Conservation (phyloP, 2,329 filamentous ascomycete species). For the Fusarium redolens region DNA sequence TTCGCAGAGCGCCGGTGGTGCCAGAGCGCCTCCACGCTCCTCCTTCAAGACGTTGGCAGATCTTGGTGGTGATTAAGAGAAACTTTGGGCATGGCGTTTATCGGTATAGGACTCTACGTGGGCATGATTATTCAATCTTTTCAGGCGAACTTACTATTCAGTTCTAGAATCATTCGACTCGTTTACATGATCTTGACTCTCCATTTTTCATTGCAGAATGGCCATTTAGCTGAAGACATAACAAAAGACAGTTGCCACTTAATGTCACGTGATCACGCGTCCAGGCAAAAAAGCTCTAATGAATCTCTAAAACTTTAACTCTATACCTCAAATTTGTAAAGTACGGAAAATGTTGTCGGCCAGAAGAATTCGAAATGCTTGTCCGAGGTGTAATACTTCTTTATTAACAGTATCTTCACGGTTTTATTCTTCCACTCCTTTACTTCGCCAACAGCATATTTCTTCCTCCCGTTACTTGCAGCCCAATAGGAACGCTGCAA, state of each 20-base stretch:
- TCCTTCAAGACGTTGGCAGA: conserved; percentile 66
- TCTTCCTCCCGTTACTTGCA: conserved; percentile 27
- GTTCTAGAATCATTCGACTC: not conserved
- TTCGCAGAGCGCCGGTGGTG: conserved; percentile 36
- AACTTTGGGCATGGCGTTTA: not conserved
- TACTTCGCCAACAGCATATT: conserved; percentile 28
- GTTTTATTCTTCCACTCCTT: conserved; percentile 24
- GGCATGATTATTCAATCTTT: not conserved
- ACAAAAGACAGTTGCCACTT: conserved; percentile 6
- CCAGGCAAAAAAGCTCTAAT: conserved; percentile 40
- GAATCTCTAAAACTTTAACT: conserved; percentile 12
- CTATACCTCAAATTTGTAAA: conserved; percentile 29
- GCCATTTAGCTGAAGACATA: not conserved
- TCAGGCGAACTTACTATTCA: not conserved
- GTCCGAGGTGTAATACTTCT: conserved; percentile 43
- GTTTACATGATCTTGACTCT: not conserved
- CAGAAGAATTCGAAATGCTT: conserved; percentile 50
- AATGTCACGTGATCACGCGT: conserved; percentile 47
- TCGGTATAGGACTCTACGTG: conserved; percentile 1
- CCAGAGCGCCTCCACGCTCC: conserved; percentile 49
- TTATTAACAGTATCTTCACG: conserved; percentile 24
- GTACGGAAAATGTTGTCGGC: conserved; percentile 50
- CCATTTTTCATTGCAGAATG: not conserved
- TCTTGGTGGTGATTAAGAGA: conserved; percentile 51
- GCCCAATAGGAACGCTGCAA: conserved; percentile 44